Conservation (phyloP, 2,329 filamentous ascomycete species). For the Aspergillus persii region DNA sequence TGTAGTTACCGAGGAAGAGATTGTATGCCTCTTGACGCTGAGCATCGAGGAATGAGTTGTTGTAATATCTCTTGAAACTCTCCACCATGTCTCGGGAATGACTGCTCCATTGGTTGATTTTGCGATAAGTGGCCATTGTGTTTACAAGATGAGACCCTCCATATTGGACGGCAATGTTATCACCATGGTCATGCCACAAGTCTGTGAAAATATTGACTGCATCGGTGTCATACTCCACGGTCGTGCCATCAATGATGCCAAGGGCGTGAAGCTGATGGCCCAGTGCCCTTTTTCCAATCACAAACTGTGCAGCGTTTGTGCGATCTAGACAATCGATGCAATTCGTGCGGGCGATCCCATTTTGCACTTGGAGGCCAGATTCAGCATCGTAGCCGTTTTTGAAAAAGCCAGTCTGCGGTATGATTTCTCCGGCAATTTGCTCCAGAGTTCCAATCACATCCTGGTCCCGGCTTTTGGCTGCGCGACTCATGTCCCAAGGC, state of each 20-base stretch:
- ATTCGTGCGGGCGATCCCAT: conserved; percentile 90
- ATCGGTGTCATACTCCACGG: conserved; percentile 90
- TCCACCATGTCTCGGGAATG: conserved; percentile 98
- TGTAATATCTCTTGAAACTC: conserved; percentile 98
- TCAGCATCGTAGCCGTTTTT: conserved; percentile 78
- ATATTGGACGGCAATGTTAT: conserved; percentile 97
- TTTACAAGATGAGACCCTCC: conserved; percentile 97
- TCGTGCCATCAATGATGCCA: conserved; percentile 75
- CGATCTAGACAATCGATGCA: conserved; percentile 97
- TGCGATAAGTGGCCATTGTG: conserved; percentile 98
- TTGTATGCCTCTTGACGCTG: conserved; percentile 98
- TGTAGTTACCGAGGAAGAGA: conserved; percentile 93
- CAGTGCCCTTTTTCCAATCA: conserved; percentile 91
- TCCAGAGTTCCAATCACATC: conserved; percentile 94
- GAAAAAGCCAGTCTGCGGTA: conserved; percentile 87
- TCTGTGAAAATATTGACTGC: conserved; percentile 94
- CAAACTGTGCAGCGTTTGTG: conserved; percentile 96
- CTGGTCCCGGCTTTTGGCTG: conserved; percentile 85
- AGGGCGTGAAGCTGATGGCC: conserved; percentile 90
- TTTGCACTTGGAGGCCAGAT: conserved; percentile 70
- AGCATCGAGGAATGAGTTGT: conserved; percentile 97
- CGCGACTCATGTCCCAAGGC: conserved; percentile 97
- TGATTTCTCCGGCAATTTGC: conserved; percentile 80
- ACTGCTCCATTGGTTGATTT: conserved; percentile 98
- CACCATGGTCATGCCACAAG: conserved; percentile 97